A percentile compares a stretch with the other conserved stretches of the same genome.
These are phyloP conservation scores for Plasmodium gonderi DNA, from an alignment of 169 alveolate genomes.

Conservation along the genomic window DNA sequence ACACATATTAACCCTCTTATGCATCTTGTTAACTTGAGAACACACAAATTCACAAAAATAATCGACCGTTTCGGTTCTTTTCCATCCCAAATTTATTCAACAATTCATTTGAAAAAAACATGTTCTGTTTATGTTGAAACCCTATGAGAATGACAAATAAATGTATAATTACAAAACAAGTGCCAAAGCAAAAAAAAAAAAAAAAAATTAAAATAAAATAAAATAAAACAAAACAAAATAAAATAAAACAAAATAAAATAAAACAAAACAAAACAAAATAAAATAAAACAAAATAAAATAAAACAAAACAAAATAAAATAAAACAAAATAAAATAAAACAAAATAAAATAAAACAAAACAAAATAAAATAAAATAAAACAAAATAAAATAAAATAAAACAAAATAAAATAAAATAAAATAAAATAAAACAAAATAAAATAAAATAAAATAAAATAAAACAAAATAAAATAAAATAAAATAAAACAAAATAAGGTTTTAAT, in stretches of 20 bases:
- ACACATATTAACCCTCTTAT: not conserved
- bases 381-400: not conserved
- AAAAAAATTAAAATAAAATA: not conserved
- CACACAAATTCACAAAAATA: not conserved
- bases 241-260: no score
- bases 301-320: not conserved
- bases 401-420: not conserved
- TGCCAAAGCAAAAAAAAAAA: not conserved
- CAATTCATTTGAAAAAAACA: not conserved
- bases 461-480: not conserved
- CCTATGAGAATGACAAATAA: not conserved
- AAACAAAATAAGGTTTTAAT: not conserved
- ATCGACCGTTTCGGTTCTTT: not conserved
- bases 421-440: not conserved
- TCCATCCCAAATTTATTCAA: not conserved
- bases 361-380: not conserved
- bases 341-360: not conserved
- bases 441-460: not conserved
- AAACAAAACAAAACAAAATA: no score
- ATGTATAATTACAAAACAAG: not conserved
- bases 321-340: not conserved
- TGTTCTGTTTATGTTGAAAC: not conserved
- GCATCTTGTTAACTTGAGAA: not conserved
- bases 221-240: no score
- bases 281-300: not conserved